phyloP scores from a whole-genome alignment of 345 rosid species.

The Eucalyptus tenuipes region DNA sequence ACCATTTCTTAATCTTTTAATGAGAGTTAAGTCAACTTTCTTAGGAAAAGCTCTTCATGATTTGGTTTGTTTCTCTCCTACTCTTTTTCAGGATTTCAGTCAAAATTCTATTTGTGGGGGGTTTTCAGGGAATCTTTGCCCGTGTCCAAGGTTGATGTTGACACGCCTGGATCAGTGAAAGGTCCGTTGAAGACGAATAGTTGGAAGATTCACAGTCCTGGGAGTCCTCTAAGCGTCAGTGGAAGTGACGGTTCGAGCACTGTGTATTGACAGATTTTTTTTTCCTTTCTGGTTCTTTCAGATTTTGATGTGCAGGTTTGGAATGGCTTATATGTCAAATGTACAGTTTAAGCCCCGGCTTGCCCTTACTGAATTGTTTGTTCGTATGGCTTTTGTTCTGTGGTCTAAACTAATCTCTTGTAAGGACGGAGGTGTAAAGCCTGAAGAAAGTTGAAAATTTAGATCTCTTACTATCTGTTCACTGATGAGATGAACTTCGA shows the following conservation, averaged over 20 bases:
- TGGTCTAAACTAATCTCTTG: not conserved
- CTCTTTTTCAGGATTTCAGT: slow-evolving; percentile 31
- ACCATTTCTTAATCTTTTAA: not conserved
- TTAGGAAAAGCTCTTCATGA: not conserved
- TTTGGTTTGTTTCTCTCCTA: not conserved
- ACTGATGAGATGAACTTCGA: not conserved
- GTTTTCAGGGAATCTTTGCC: slow-evolving; percentile 31
- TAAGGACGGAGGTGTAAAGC: not conserved
- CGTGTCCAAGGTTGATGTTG: not conserved
- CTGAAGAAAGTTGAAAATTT: not conserved
- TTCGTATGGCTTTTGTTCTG: not conserved
- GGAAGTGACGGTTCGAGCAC: not conserved
- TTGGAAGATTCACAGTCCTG: not conserved
- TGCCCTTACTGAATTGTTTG: not conserved
- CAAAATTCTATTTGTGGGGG: slow-evolving; percentile 60
- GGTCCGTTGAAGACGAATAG: not conserved
- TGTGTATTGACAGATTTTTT: not conserved
- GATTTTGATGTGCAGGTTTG: not conserved
- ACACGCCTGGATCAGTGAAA: not conserved
- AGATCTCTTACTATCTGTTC: not conserved
- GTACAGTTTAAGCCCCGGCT: not conserved
- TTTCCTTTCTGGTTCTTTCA: not conserved
- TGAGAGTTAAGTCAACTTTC: not conserved
- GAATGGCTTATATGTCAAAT: not conserved
- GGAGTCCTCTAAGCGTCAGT: not conserved